Base-by-base conservation (phyloP, 2,329 filamentous ascomycete genomes). In the Nigrospora sphaerica region DNA sequence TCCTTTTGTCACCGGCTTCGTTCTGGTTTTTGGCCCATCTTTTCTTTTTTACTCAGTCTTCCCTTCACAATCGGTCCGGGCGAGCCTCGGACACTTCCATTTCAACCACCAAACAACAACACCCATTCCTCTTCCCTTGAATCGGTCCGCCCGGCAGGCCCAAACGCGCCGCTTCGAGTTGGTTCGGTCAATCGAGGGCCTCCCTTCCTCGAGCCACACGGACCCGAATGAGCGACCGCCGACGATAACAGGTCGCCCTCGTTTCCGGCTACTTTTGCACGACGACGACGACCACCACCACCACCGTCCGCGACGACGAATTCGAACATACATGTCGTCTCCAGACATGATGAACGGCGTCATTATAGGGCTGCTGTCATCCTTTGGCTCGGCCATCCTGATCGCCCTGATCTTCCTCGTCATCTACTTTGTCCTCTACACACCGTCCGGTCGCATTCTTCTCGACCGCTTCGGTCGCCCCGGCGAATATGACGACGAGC, bases 401-500 rank as follows among this genome's bases (percentile, higher is more conserved):
- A 89, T 95, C 52, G 85, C 88, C 48, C 65, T 95, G 52, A 74
- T 95, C 48, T 83, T 92, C 57, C 74, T 86, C 45, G 71, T 93
- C 61, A 82, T 97, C 63, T 96, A 95, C 68, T 93, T 96, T 71
- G 93, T 97, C 68, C 82, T 87, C 69, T 95, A 95, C 65, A 96
- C 92, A 34, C 81, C 77, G 46, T 85, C 85, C 43, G 92, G 92
- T 38, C 82, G 92, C 56, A 96, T 98, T 61, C 81, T 97, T 52
- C 79, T 98, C 56, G 93, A 98, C 70, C 84, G 92, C 53, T 85
- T 98, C 65, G 90, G 90, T 39, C 79, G 92, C 49, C 93, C 93
- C 1, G 93, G 93, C 58, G 93, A 97, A 69, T 98, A 90, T 66
- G 93, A 98, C 64, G 93, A 98, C 69, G 93, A 97, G 66, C 92